Evolutionary conservation across 1,139 yeast species (phyloP), one percentile per base, ranked within the genome.

Genomic region (Scheffersomyces quercinus): DNA sequence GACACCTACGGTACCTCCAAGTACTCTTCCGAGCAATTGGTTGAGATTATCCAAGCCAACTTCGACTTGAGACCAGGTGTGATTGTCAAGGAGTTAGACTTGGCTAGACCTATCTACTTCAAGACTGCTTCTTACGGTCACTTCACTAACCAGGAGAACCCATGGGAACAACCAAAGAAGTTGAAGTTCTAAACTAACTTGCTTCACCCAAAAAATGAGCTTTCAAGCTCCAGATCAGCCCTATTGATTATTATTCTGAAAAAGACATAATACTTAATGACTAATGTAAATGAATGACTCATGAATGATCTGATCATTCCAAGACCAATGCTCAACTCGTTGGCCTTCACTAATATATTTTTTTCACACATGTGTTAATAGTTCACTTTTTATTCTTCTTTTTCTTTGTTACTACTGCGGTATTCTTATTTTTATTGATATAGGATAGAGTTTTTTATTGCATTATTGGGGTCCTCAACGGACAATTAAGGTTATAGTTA

Each of bases 41-140:
- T 91, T 54, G 86, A 77, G 54, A 90, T 93, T 68, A 85, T 93
- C 73, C 81, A 83, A 70, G 83, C 86, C 75, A 93, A 95, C 87
- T 93, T 93, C 67, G 98, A 93, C 75, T 83, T 93, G 70, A 91
- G 99, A 83, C 99, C 99, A 54, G 99, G 99, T 88, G 95, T 88
- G 60, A 84, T 93, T 73, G 99, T 95, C 68, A 88, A 78, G 74
- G 97, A 91, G 72, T 85, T 93, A 68, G 95, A 91, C 70, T 83
- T 93, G 70, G 99, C 98, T 54, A 89, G 96, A 78, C 99, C 99
- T 73, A 93, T 95, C 75, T 93, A 95, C 82, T 85, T 89, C 79
- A 88, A 93, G 85, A 93, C 99, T 63, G 99, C 99, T 63, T 87
- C 97, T 47, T 91, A 93, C 73, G 99, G 99, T 68, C 99, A 93